A percentile compares a stretch with the other conserved stretches of the same genome.
Conservation (phyloP, 2,329 filamentous ascomycete genomes). For the Fusarium sp. region DNA sequence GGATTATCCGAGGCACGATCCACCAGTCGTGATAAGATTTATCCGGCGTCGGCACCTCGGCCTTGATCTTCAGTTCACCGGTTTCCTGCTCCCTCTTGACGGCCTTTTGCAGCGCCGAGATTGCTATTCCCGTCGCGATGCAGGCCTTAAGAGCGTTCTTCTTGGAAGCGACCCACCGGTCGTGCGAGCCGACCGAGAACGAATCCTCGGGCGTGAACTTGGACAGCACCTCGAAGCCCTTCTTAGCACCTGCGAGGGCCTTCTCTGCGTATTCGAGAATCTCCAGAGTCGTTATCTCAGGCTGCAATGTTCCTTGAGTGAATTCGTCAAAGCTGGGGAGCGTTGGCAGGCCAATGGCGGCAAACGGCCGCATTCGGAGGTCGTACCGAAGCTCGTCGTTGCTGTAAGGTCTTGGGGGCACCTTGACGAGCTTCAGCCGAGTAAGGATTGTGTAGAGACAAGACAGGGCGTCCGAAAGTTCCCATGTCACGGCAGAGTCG, state of each 20-base stretch:
- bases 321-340: constrained; percentile 76
- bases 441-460: constrained; percentile 75
- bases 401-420: constrained; percentile 72
- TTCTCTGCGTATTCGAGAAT: constrained; percentile 61
- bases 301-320: constrained; percentile 55
- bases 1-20: constrained; percentile 67
- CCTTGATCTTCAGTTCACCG: constrained; percentile 56
- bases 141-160: constrained; percentile 76
- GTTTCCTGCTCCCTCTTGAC: constrained; percentile 53
- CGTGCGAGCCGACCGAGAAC: constrained; percentile 68
- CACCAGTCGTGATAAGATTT: constrained; percentile 74
- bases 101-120: constrained; percentile 70
- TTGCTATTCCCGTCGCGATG: constrained; percentile 76
- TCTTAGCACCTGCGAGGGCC: constrained; percentile 62
- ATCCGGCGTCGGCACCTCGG: constrained; percentile 64
- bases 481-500: constrained; percentile 73
- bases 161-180: constrained; percentile 70
- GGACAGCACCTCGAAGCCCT: constrained; percentile 67
- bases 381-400: constrained; percentile 79
- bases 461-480: constrained; percentile 66
- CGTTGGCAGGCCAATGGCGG: constrained; percentile 74
- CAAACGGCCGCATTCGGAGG: constrained; percentile 88
- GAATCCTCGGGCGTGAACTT: constrained; percentile 64
- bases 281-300: constrained; percentile 52
- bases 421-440: constrained; percentile 67